Conservation (phyloP, 768 basidiomycete species). For the Nidularia sp. region DNA sequence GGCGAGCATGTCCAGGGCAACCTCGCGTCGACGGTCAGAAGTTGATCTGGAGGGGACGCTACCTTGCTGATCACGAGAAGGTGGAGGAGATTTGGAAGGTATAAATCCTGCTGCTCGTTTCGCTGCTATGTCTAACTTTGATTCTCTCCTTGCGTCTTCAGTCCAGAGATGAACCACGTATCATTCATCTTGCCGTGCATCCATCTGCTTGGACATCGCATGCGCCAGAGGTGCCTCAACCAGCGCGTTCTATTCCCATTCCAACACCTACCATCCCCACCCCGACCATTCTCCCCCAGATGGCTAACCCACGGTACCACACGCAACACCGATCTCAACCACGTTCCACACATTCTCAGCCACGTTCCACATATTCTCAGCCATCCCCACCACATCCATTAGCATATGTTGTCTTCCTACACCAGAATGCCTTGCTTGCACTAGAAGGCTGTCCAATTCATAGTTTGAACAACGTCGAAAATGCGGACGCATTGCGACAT, state of each 20-base stretch:
- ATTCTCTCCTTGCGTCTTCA: conserved; percentile 19
- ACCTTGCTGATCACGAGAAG: conserved; percentile 59
- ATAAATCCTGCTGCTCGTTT: conserved; percentile 9
- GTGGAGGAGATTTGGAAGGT: conserved; percentile 72
- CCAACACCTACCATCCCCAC: not conserved
- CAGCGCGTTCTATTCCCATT: conserved; percentile 5
- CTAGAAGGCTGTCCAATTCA: conserved; percentile 13
- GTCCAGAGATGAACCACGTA: conserved; percentile 52
- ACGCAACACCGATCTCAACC: not conserved
- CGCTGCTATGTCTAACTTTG: not conserved
- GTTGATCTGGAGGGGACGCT: conserved; percentile 72
- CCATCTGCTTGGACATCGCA: conserved; percentile 67
- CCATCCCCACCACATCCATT: conserved; percentile 14
- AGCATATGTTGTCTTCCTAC: conserved; percentile 34
- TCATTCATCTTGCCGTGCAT: conserved; percentile 76
- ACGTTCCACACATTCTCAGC: not conserved
- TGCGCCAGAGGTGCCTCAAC: conserved; percentile 36
- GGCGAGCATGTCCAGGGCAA: conserved; percentile 51
- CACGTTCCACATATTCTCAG: not conserved
- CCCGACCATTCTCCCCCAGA: conserved; percentile 9
- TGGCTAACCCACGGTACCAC: conserved; percentile 3
- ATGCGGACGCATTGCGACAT: conserved; percentile 12
- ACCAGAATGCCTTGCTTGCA: conserved; percentile 37
- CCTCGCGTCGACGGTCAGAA: conserved; percentile 71
- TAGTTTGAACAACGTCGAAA: not conserved